Base-by-base conservation (phyloP, 805 yeast genomes). In the Saturnispora galanensis region DNA sequence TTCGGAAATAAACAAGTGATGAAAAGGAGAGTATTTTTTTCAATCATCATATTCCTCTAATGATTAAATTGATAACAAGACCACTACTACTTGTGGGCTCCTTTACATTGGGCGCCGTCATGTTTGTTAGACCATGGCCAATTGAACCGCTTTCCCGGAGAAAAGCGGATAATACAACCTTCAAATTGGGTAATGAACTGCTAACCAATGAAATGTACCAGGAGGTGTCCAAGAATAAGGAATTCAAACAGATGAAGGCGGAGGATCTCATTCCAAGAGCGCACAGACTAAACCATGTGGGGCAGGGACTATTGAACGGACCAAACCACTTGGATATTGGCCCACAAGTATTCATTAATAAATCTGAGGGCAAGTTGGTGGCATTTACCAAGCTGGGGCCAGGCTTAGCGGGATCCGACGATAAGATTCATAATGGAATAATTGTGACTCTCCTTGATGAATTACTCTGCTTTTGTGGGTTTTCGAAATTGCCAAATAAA, bases 401-500 rank as follows among this genome's bases (percentile, higher is more conserved):
- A 5, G 41, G 43, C 3, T 58, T 88, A 33, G 68, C 78, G 6
- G 85, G 89, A 41, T 76, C 74, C 40, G 83, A 80, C 40, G 85
- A 85, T 0, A 76, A 77, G 42, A 74, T 90, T 15, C 95, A 87
- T 58, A 82, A 84, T 54, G 96, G 97, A 3, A 69, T 89, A 3
- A 63, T 85, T 5, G 73, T 94, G 2, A 79, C 95, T 2, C 60
- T 90, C 11, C 49, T 90, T 43, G 97, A 90, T 62, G 97, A 89
- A 58, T 81, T 83, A 0, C 65, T 90, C 28, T 86, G 96, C 55
- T 70, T 78, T 37, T 84, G 95, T 56, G 97, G 96, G 12, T 90
- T 88, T 58, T 78, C 86, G 3, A 65, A 73, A 26, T 67, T 90
- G 10, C 97, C 97, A 1, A 77, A 79, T 46, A 74, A 78, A 45